Conservation (phyloP, 345 rosid genomes). For the Gossypium longicalyx region DNA sequence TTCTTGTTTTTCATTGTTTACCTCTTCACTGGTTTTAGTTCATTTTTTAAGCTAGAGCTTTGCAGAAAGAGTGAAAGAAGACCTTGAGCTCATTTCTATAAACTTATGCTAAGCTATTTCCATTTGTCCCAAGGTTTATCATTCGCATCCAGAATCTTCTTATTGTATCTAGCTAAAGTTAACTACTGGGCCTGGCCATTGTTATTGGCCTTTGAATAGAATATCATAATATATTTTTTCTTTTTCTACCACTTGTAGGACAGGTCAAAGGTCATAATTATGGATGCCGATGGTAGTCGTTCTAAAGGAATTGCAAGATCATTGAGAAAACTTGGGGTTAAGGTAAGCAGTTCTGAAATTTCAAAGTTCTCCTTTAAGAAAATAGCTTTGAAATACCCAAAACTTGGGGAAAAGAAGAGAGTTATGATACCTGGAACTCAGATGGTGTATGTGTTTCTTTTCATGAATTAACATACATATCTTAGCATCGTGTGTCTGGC, state of each 20-base stretch:
- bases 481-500: not conserved
- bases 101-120: not conserved
- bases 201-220: not conserved
- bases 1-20: slow-evolving; percentile 14
- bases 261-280: slow-evolving; percentile 87
- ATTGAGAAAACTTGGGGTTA: slow-evolving; percentile 74
- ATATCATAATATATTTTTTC: slow-evolving; percentile 26
- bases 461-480: not conserved
- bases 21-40: not conserved
- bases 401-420: not conserved
- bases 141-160: not conserved
- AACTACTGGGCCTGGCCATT: not conserved
- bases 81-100: not conserved
- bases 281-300: slow-evolving; percentile 88
- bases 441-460: not conserved
- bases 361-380: slow-evolving; percentile 10
- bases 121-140: slow-evolving; percentile 2
- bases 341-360: slow-evolving; percentile 41
- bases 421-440: not conserved
- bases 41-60: not conserved
- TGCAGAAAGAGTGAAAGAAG: not conserved
- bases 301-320: slow-evolving; percentile 92
- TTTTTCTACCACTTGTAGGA: slow-evolving; percentile 67
- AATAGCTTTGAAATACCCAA: not conserved
- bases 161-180: not conserved